Base-by-base conservation (phyloP, 257 asterid genomes). In the Forsythia suspensa region DNA sequence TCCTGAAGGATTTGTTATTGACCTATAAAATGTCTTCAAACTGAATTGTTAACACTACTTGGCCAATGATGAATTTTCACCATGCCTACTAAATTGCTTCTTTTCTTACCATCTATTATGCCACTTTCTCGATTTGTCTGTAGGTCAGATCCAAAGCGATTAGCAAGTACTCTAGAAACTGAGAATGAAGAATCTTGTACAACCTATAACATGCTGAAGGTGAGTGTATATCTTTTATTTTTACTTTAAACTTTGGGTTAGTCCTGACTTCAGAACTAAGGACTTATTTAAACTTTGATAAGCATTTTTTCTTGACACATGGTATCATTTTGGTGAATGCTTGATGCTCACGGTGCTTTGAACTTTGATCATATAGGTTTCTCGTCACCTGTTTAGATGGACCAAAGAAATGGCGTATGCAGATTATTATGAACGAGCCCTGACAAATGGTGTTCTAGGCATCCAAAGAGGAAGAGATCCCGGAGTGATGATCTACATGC, bases 201-300 rank as follows among this genome's bases (percentile, higher is more conserved):
- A 18, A 95, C 99, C 37, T 95, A 95, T 83, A 95, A 95, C 94
- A 92, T 95, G 98, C 86, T 95, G 38, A 95, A 95, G 98, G 99
- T 95, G 72, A 77, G 81, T 63, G 61, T 73, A 55, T 51, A 10
- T 52, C n/a, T 4, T 48, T 48, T 48, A 1, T 48, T 48, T 48
- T 48, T 57, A 20, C 18, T 24, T 39, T 21, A 10, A 4, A 40
- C 52, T 39, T 40, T 77, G 55, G 11, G 3, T 70, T 34, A 13
- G 46, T 43, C 38, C 43, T 65, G 70, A 52, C 20, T 71, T 63
- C 24, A 44, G 16, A 18, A 48, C 13, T 9, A 29, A 36, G 59
- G 24, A 65, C 39, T 20, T 79, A 8, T 24, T 72, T 21, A 44
- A 46, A 46, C 48, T 67, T 8, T 13, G 13, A 15, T 76, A 43